Base-by-base conservation (phyloP, 805 yeast species). In the Wickerhamomyces rabaulensis region DNA sequence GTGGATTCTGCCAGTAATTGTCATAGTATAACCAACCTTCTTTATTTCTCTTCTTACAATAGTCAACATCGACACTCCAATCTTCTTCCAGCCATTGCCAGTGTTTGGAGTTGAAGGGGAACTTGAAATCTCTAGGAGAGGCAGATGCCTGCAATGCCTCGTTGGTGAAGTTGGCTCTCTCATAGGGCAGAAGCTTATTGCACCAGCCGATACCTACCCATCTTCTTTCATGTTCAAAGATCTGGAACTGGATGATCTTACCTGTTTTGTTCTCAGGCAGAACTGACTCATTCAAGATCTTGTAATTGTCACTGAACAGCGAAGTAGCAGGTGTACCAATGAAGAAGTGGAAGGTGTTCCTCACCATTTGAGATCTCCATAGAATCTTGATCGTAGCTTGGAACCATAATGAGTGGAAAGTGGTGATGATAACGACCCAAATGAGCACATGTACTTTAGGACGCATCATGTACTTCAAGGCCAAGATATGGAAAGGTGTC, bases 141-240 rank as follows among this genome's bases (percentile, higher is more conserved):
- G 62, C 41, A 21, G 64, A 50, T 47, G 61, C 52, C 46, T 57
- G 61, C 9, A 65, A 64, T 13, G 68, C 60, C 23, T 65, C 73
- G 48, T 69, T 71, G 38, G 82, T 76, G 53, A 64, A 80, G 17
- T 69, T 64, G 1, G 77, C 55, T 22, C 84, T 54, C 50, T 80
- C 86, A 46, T 69, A 66, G 2, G 85, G 84, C 4, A 79, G 54
- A 33, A 79, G 57, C 16, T 66, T 63, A 42, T 70, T 68, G 35
- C 74, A 62, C 85, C 85, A 80, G 7, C 85, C 87, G 16, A 80
- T 49, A 0, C 82, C 84, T 3, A 80, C 31, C 84, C 85, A 79
- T 41, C 84, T 64, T 53, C 87, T 66, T 57, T 81, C 80, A 52
- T 80, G 76, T 53, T 81, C 82, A 35, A 75, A 56, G 1, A 80